These are phyloP conservation scores for Helenozyma rhizophorensis DNA, from an alignment of 805 yeast genomes.

Conservation along the genomic window DNA sequence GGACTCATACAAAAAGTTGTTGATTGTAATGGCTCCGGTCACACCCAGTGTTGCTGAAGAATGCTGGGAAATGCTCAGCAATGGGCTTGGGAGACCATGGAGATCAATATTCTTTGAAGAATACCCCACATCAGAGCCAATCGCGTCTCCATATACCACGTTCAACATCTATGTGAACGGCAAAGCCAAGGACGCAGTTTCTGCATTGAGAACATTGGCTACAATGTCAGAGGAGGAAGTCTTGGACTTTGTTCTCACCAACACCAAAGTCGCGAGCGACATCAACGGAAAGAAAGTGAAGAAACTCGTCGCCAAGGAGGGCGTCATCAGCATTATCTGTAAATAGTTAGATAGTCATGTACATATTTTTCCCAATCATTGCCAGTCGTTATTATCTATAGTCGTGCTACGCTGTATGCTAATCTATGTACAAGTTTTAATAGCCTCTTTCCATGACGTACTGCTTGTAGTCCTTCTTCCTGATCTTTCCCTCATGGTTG, in stretches of 20 bases:
- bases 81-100: conserved; percentile 27
- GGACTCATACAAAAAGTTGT: conserved; percentile 47
- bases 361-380: too few species aligned
- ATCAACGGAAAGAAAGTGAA: conserved; percentile 40
- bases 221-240: conserved; percentile 31
- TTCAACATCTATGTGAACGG: conserved; percentile 75
- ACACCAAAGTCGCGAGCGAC: conserved; percentile 27
- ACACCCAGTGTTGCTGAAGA: conserved; percentile 83
- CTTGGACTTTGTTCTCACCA: conserved; percentile 43
- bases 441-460: conserved; percentile 31
- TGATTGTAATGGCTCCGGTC: conserved; percentile 72
- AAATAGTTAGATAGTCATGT: conserved; percentile 7
- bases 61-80: conserved; percentile 49
- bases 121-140: conserved; percentile 60
- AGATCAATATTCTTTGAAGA: conserved; percentile 47
- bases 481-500: conserved; percentile 35
- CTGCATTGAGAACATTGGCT: conserved; percentile 36
- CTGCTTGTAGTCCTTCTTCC: conserved; percentile 29
- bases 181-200: conserved; percentile 49
- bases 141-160: conserved; percentile 34
- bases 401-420: too few species aligned
- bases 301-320: conserved; percentile 53
- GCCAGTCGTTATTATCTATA: too few species aligned
- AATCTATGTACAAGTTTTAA: conserved; percentile 13
- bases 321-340: conserved; percentile 40